Base-by-base conservation (phyloP, 2,329 filamentous ascomycete genomes). In the Phyllosticta capitalensis region DNA sequence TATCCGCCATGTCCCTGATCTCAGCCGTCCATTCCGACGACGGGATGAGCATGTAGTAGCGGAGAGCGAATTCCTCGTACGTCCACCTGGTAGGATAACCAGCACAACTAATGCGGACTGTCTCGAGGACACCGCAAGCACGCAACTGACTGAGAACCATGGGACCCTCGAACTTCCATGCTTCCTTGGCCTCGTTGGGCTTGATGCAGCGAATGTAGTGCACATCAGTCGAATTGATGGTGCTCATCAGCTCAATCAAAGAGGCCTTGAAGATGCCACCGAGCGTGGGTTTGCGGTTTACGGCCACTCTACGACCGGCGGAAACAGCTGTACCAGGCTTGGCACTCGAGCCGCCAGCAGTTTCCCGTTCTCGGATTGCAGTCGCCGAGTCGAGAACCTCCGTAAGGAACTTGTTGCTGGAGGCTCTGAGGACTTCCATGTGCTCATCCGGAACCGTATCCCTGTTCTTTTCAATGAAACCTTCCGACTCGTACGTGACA, bases 121-220 rank as follows among this genome's bases (percentile, higher is more conserved):
- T 99, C 76, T 99, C 94, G 61, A 99, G 83, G 45, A 99, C 95
- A 92, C 94, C 94, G 77, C 94, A 99, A 76, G 94, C 94, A 74
- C 95, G 87, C 68, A 99, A 80, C 75, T 99, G 94, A 74, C 90
- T 96, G 62, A 99, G 82, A 66, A 99, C 94, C 94, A 99, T 99
- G 2, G 95, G 94, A 0, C 94, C 94, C 71, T 99, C 94, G 63
- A 97, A 99, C 68, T 95, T 92, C 94, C 94, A 99, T 0, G 94
- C 85, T 69, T 89, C 89, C 75, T 99, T 99, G 55, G 85, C 90
- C 76, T 99, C 94, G 72, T 99, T 99, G 30, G 94, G 94, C 77
- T 99, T 99, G 76, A 99, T 97, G 74, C 94, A 99, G 66, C 94
- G 87, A 70, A 99, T 99, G 75, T 99, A 99, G 75, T 99, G 94